phyloP scores from a whole-genome alignment of 306 rosid genomes.

The Abrus precatorius region DNA sequence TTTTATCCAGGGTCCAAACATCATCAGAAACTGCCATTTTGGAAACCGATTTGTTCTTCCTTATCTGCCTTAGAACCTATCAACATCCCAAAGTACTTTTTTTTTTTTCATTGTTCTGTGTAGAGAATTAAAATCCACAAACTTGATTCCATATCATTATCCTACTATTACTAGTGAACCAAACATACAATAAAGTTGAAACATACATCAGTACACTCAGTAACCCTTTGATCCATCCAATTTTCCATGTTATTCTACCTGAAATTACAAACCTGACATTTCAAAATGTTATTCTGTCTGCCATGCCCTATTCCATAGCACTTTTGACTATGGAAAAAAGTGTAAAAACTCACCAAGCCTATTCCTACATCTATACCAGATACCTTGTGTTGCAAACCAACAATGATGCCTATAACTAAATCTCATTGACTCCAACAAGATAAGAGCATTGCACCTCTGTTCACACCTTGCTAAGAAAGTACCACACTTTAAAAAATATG shows the following conservation, averaged over 20 bases:
- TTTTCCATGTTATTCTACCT: slow-evolving; percentile 28
- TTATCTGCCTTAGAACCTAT: slow-evolving; percentile 13
- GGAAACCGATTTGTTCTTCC: slow-evolving; percentile 33
- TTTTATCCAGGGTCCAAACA: slow-evolving; percentile 1
- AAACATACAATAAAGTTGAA: not conserved
- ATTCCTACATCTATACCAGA: slow-evolving; percentile 14
- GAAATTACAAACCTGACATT: slow-evolving; percentile 1
- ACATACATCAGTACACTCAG: not conserved
- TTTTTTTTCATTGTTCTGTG: not conserved
- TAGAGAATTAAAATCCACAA: slow-evolving; percentile 38
- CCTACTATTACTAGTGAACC: slow-evolving; percentile 17
- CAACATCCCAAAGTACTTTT: not conserved
- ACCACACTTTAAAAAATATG: not conserved
- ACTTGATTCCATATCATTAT: slow-evolving; percentile 1
- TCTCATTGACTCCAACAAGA: slow-evolving; percentile 1
- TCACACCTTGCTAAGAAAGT: slow-evolving; percentile 2
- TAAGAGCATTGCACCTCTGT: not conserved
- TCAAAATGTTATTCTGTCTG: not conserved
- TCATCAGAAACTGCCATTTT: not conserved
- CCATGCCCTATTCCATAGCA: not conserved
- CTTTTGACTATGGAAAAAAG: not conserved
- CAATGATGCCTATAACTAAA: not conserved
- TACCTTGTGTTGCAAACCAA: slow-evolving; percentile 25
- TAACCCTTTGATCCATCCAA: slow-evolving; percentile 32
- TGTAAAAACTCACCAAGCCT: slow-evolving; percentile 5